phyloP scores from a whole-genome alignment of 2,329 filamentous ascomycete genomes.

The Beauveria australis region DNA sequence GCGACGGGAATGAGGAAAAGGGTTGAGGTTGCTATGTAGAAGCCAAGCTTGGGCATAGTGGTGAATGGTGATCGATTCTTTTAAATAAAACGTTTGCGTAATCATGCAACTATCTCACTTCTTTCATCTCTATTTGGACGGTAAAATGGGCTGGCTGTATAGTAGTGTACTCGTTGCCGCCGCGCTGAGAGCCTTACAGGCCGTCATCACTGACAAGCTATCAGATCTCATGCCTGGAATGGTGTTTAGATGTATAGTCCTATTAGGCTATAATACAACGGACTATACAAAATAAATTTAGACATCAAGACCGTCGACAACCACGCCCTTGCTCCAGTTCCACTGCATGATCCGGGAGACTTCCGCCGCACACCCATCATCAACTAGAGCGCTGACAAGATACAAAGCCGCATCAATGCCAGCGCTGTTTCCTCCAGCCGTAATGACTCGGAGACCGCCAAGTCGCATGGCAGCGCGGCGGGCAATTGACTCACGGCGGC shows the following conservation, averaged over 20 bases:
- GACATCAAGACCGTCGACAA: slow-evolving; percentile 78
- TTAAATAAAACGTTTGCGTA: not conserved
- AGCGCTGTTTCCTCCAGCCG: slow-evolving; percentile 67
- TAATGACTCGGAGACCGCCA: slow-evolving; percentile 64
- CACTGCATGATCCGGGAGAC: slow-evolving; percentile 71
- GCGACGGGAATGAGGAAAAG: not conserved
- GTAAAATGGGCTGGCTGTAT: not conserved
- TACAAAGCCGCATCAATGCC: slow-evolving; percentile 80
- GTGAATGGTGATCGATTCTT: not conserved
- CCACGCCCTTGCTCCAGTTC: slow-evolving; percentile 77
- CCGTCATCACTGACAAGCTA: not conserved
- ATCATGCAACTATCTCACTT: not conserved
- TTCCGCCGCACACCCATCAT: slow-evolving; percentile 66
- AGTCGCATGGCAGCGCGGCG: slow-evolving; percentile 70
- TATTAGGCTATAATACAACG: slow-evolving; percentile 12
- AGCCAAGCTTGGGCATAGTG: not conserved
- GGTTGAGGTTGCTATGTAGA: not conserved
- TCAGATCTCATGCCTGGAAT: slow-evolving; percentile 2
- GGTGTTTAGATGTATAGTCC: slow-evolving; percentile 5
- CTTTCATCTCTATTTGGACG: not conserved
- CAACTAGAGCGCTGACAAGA: slow-evolving; percentile 74
- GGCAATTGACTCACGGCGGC: slow-evolving; percentile 72
- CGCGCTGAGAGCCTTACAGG: no score
- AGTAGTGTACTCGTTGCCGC: no score
- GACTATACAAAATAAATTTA: slow-evolving; percentile 30